Conservation (phyloP, 108 stramenopile genomes). For the Nannochloropsis granulata region DNA sequence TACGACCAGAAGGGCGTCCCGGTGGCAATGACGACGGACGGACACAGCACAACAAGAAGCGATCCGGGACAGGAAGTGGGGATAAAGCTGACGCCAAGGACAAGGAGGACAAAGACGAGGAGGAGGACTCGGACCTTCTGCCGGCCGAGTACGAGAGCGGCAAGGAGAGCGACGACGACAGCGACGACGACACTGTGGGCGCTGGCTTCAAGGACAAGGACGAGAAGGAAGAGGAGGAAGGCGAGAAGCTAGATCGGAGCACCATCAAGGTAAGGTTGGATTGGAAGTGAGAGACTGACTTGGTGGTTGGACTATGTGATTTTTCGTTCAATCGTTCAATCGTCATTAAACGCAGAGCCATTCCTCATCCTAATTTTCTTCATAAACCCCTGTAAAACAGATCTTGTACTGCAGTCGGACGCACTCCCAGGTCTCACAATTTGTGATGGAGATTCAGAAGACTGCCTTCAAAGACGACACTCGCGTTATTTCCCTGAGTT, state of each 20-base stretch:
- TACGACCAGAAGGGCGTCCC: neutral
- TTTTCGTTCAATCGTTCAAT: too few species aligned
- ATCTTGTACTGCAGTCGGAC: conserved; percentile 79
- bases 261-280: neutral
- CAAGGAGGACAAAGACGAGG: neutral
- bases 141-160: conserved; percentile 13
- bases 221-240: conserved; percentile 2
- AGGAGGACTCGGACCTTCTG: conserved; percentile 5
- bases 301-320: too few species aligned
- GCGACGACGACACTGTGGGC: neutral
- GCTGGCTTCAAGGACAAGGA: neutral
- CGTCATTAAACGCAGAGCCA: too few species aligned
- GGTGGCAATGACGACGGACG: conserved; percentile 5
- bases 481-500: conserved; percentile 67
- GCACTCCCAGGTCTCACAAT: conserved; percentile 93
- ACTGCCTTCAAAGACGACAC: conserved; percentile 46
- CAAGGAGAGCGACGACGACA: neutral
- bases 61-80: neutral
- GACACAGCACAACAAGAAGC: neutral
- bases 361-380: neutral
- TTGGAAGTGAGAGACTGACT: neutral
- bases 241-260: conserved; percentile 2
- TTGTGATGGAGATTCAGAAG: conserved; percentile 59
- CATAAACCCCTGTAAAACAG: neutral
- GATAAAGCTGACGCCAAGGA: neutral